phyloP scores from a whole-genome alignment of 2,329 filamentous ascomycete species.

The Lachnum nothofagi region DNA sequence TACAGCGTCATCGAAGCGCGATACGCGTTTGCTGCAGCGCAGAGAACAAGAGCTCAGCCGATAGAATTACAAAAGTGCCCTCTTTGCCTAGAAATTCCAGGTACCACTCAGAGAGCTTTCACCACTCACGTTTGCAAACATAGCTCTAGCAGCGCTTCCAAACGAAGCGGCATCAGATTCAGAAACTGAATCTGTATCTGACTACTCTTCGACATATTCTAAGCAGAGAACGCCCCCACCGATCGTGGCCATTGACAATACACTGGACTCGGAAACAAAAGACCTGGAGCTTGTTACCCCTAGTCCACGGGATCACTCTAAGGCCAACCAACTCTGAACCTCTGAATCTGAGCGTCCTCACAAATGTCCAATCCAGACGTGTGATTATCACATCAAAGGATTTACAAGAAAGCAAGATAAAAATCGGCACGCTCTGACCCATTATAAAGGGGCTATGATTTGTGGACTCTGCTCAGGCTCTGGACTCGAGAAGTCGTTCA shows the following conservation, averaged over 20 bases:
- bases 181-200: background rate
- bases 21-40: background rate
- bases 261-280: too few species aligned
- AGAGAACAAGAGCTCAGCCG: background rate
- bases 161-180: slow-evolving; percentile 6
- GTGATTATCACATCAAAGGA: slow-evolving; percentile 86
- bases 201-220: background rate
- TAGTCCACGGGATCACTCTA: too few species aligned
- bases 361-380: slow-evolving; percentile 86
- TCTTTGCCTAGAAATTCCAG: slow-evolving; percentile 7
- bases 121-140: slow-evolving; percentile 12
- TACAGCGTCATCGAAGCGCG: background rate
- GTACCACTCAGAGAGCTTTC: slow-evolving; percentile 6
- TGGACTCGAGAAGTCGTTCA: slow-evolving; percentile 88
- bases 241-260: too few species aligned
- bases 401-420: slow-evolving; percentile 96
- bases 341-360: slow-evolving; percentile 74
- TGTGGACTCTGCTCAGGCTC: slow-evolving; percentile 89
- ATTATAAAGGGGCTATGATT: slow-evolving; percentile 95
- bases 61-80: background rate
- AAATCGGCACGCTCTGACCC: slow-evolving; percentile 90
- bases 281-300: too few species aligned
- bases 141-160: slow-evolving; percentile 7
- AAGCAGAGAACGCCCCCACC: too few species aligned
- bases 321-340: too few species aligned